phyloP scores from a whole-genome alignment of 768 basidiomycete species.

The Hericium alpestre region DNA sequence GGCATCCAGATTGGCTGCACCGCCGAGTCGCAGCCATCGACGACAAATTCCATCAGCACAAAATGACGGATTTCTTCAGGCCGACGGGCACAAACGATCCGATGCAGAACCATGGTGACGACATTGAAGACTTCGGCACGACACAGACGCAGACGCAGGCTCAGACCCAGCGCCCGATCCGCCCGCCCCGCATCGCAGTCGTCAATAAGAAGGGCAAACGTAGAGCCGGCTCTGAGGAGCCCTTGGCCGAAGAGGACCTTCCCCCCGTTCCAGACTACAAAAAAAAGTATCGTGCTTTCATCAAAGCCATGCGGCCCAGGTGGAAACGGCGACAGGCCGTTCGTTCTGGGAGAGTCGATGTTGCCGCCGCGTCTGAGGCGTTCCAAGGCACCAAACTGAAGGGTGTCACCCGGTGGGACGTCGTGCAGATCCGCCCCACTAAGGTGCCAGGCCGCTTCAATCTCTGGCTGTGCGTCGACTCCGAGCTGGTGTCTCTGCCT shows the following conservation, averaged over 20 bases:
- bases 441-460: conserved; percentile 71
- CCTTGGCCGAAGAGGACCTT: conserved; percentile 16
- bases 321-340: conserved; percentile 60
- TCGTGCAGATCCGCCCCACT: conserved; percentile 80
- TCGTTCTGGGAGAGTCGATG: conserved; percentile 24
- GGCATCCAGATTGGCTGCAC: conserved; percentile 96
- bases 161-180: conserved; percentile 13
- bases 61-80: conserved; percentile 89
- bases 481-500: conserved; percentile 67
- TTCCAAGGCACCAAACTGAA: conserved; percentile 53
- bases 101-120: conserved; percentile 18
- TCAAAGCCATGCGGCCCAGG: conserved; percentile 61
- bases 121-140: conserved; percentile 53
- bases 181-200: conserved; percentile 35
- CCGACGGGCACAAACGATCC: conserved; percentile 24
- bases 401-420: conserved; percentile 73
- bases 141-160: not conserved
- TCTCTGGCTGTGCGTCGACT: conserved; percentile 80
- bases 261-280: conserved; percentile 52
- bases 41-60: conserved; percentile 98
- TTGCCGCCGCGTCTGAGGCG: conserved; percentile 55
- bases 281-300: conserved; percentile 63
- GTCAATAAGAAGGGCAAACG: conserved; percentile 37
- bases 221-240: conserved; percentile 34
- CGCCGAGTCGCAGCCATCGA: conserved; percentile 79